These are phyloP conservation scores for Colletotrichum sp. DNA, from an alignment of 2,329 filamentous ascomycete species.

Conservation along the genomic window DNA sequence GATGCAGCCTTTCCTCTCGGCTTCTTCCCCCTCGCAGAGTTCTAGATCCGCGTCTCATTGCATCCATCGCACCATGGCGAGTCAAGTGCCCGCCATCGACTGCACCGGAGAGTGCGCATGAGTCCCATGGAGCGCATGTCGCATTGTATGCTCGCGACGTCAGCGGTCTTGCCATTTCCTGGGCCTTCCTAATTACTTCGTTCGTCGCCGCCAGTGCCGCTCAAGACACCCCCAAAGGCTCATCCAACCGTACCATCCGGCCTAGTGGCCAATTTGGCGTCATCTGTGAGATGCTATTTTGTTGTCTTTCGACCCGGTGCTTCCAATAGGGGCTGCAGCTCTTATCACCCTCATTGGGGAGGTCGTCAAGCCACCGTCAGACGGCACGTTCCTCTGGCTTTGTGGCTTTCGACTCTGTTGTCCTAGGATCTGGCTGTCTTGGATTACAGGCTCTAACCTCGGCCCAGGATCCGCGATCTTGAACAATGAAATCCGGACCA, in stretches of 20 bases:
- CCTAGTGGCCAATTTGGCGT: not conserved
- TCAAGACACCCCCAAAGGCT: not conserved
- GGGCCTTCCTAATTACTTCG: not conserved
- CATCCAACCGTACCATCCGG: not conserved
- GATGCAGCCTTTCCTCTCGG: conserved; percentile 6
- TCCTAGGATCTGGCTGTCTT: not conserved
- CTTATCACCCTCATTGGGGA: not conserved
- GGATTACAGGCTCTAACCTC: not conserved
- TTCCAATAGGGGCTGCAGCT: not conserved
- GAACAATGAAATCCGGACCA: not conserved
- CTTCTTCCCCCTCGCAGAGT: not conserved
- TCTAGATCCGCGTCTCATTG: conserved; percentile 6
- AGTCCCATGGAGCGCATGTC: not conserved
- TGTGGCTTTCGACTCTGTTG: not conserved
- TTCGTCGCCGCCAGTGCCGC: conserved; percentile 11
- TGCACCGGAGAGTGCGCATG: not conserved
- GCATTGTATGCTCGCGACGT: conserved; percentile 2
- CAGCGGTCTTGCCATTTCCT: not conserved
- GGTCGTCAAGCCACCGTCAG: not conserved
- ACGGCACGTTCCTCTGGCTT: not conserved
- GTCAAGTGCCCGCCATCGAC: conserved; percentile 17
- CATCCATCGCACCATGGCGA: conserved; percentile 4
- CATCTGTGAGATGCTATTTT: not conserved
- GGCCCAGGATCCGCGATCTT: not conserved
- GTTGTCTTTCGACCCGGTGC: not conserved